Percentiles rank a stretch among this genome's conserved stretches.
These are phyloP conservation scores for Pseudogymnoascus sp. DNA, from an alignment of 2,329 filamentous ascomycete genomes.

Conservation along the genomic window DNA sequence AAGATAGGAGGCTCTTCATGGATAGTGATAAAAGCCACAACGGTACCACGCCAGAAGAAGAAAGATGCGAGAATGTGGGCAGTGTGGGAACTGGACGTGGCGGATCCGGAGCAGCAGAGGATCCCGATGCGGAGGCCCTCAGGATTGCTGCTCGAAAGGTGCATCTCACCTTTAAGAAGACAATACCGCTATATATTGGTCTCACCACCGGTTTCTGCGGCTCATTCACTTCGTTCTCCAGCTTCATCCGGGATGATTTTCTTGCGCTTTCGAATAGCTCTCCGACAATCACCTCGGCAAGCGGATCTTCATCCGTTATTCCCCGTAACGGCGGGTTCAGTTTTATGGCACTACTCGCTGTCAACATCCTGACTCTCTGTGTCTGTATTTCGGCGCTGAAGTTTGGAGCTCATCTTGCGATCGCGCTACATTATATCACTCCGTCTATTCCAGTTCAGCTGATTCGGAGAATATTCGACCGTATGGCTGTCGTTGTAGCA, in stretches of 20 bases:
- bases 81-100: slow-evolving; percentile 10
- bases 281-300: slow-evolving; percentile 29
- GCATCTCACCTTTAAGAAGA: slow-evolving; percentile 65
- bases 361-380: slow-evolving; percentile 63
- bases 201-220: slow-evolving; percentile 83
- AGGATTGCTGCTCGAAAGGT: slow-evolving; percentile 42
- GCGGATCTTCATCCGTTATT: slow-evolving; percentile 26
- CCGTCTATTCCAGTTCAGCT: slow-evolving; percentile 53
- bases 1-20: slow-evolving; percentile 69
- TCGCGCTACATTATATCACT: slow-evolving; percentile 47
- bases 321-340: slow-evolving; percentile 66
- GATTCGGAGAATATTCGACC: slow-evolving; percentile 56
- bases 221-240: slow-evolving; percentile 83
- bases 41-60: slow-evolving; percentile 29
- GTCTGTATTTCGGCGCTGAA: slow-evolving; percentile 63
- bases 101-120: slow-evolving; percentile 10
- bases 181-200: slow-evolving; percentile 79
- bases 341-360: slow-evolving; percentile 70
- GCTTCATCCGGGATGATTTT: slow-evolving; percentile 74
- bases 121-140: slow-evolving; percentile 11
- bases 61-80: slow-evolving; percentile 17
- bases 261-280: slow-evolving; percentile 71
- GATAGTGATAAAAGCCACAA: slow-evolving; percentile 29
- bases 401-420: slow-evolving; percentile 67
- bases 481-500: slow-evolving; percentile 53